Base-by-base conservation (phyloP, 192 early-diverging fungal species). In the Haplosporangium gracile region DNA sequence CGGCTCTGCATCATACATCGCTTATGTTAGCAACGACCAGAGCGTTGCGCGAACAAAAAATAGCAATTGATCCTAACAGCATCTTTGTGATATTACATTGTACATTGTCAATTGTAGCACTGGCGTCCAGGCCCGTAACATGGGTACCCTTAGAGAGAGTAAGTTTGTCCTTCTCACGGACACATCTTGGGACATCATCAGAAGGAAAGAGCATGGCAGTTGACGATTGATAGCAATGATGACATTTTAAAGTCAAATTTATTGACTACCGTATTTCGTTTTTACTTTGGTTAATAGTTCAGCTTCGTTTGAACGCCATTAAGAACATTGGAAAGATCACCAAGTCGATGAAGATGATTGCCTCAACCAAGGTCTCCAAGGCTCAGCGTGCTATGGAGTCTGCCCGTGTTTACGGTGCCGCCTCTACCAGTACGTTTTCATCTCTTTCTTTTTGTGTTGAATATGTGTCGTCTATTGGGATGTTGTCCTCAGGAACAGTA, bases 291-390 rank as follows among this genome's bases (percentile, higher is more conserved):
- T 85, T 13, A 74, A 75, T 88, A 97, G 96, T 99, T 91, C 96
- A 97, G 90, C 90, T 94, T 77, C 97, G 98, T 75, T 90, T 98
- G 88, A 97, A 98, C 93, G 98, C 98, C 79, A 94, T 99, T 76
- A 93, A 95, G 80, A 99, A 97, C 94, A 99, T 99, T 92, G 96
- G 95, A 85, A 99, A 99, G 93, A 99, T 99, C 89, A 99, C 98
- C 72, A 98, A 98, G 91, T 99, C 98, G 65, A 99, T 99, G 98
- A 99, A 99, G 94, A 98, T 99, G 97, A 99, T 99, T 99, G 97
- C 98, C 57, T 98, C 98, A 51, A 99, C 98, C 90, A 99, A 99
- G 93, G 96, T 98, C 86, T 88, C 11, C 87, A 96, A 94, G 90
- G 95, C 97, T 39, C 96, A 98, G 92, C 93, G 94, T 75, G 91